phyloP scores from a whole-genome alignment of 768 basidiomycete genomes.

The Phylloporus scabripes region DNA sequence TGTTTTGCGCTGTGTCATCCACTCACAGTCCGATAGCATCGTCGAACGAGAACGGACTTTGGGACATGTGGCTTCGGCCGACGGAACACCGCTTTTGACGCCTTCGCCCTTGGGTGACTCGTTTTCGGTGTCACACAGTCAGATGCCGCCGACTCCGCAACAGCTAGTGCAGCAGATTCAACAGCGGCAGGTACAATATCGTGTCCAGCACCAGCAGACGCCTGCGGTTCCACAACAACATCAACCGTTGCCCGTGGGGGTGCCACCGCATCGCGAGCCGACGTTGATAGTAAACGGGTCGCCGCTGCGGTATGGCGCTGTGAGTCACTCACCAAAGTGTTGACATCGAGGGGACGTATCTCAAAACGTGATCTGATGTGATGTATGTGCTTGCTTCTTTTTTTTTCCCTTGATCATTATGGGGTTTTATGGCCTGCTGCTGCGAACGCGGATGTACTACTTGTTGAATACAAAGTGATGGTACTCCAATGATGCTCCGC shows the following conservation, averaged over 20 bases:
- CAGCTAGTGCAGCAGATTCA: slow-evolving; percentile 17
- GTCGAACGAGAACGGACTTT: slow-evolving; percentile 47
- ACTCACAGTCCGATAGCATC: slow-evolving; percentile 36
- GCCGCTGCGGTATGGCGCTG: slow-evolving; percentile 16
- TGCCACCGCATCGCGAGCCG: neutral
- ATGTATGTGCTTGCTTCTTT: neutral
- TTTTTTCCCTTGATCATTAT: neutral
- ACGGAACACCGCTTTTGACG: slow-evolving; percentile 35
- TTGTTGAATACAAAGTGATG: neutral
- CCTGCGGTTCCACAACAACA: neutral
- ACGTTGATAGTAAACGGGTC: slow-evolving; percentile 1
- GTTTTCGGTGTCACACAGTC: slow-evolving; percentile 4
- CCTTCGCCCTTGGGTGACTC: slow-evolving; percentile 11
- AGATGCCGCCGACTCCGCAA: slow-evolving; percentile 13
- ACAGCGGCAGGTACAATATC: slow-evolving; percentile 14
- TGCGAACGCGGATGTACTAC: no score
- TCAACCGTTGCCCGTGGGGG: neutral
- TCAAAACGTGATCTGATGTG: neutral
- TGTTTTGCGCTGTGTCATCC: neutral
- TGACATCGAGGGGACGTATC: neutral
- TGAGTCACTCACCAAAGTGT: slow-evolving; percentile 8
- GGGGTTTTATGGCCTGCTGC: neutral
- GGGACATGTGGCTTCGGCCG: slow-evolving; percentile 24
- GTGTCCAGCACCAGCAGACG: neutral
- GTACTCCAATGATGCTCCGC: no score